Conservation (phyloP, 2,329 filamentous ascomycete genomes). For the Macrophomina pseudophaseolina region DNA sequence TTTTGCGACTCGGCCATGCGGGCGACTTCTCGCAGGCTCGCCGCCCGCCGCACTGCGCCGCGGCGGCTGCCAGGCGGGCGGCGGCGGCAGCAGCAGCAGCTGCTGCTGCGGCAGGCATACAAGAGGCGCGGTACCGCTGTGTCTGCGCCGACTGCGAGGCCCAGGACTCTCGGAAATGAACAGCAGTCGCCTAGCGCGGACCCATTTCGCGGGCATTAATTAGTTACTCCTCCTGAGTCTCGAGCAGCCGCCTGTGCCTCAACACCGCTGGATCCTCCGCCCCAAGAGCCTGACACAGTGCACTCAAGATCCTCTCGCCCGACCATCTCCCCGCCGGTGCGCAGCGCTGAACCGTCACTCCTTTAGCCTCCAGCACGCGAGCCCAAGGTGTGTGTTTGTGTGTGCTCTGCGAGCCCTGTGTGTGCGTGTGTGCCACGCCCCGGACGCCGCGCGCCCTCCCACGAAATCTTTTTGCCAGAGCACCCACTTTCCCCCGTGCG, state of each 20-base stretch:
- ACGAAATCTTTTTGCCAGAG: slow-evolving; percentile 28
- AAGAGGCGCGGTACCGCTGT: slow-evolving; percentile 7
- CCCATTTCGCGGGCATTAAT: slow-evolving; percentile 27
- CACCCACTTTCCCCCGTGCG: slow-evolving; percentile 27
- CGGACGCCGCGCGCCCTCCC: slow-evolving; percentile 22
- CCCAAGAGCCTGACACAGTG: slow-evolving; percentile 7
- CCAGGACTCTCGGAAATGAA: slow-evolving; percentile 26
- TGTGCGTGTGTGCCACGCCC: slow-evolving; percentile 8
- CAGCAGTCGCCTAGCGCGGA: slow-evolving; percentile 26
- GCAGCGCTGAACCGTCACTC: slow-evolving; percentile 26
- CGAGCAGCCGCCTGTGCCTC: slow-evolving; percentile 1
- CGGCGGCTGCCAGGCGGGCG: neutral
- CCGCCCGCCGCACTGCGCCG: slow-evolving; percentile 1
- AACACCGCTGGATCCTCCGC: slow-evolving; percentile 16
- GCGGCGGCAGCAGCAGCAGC: no score
- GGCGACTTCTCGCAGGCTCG: neutral
- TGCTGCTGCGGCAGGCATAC: neutral
- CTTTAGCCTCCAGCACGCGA: slow-evolving; percentile 20
- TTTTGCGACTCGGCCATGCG: slow-evolving; percentile 15
- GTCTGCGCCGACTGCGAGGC: neutral
- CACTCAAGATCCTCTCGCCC: slow-evolving; percentile 1
- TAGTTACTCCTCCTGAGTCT: slow-evolving; percentile 26
- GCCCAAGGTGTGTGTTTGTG: slow-evolving; percentile 3
- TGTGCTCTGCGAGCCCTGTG: slow-evolving; percentile 2
- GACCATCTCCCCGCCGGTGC: slow-evolving; percentile 18